A percentile compares a stretch with the other conserved stretches of the same genome.
Conservation (phyloP, 2,329 filamentous ascomycete genomes). For the Hypomyces perniciosus region DNA sequence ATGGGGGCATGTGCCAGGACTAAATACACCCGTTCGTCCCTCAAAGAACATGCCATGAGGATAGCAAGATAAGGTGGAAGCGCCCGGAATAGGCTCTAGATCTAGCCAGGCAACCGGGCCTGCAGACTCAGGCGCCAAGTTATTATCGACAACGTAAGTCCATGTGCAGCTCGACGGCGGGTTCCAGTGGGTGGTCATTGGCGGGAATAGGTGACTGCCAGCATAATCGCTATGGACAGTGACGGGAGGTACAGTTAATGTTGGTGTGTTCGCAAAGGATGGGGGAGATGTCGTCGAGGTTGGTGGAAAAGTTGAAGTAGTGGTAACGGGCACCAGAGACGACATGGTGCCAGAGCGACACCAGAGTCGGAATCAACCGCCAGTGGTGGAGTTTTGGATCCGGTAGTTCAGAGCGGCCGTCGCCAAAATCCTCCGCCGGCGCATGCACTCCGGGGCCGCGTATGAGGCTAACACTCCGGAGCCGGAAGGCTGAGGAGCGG, state of each 20-base stretch:
- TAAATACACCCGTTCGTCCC: slow-evolving; percentile 33
- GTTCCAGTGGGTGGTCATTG: slow-evolving; percentile 34
- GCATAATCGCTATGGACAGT: slow-evolving; percentile 10
- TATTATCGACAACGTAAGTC: slow-evolving; percentile 30
- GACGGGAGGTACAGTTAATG: slow-evolving; percentile 9
- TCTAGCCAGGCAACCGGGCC: slow-evolving; percentile 33
- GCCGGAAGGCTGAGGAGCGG: too few relatives aligned
- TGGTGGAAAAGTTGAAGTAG: slow-evolving; percentile 1
- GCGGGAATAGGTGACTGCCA: slow-evolving; percentile 22
- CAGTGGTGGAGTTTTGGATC: neutral
- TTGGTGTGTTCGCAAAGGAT: slow-evolving; percentile 1
- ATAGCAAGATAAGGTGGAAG: slow-evolving; percentile 35
- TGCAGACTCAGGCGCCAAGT: slow-evolving; percentile 17
- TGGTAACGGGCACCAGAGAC: slow-evolving; percentile 1
- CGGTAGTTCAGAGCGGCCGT: too few relatives aligned
- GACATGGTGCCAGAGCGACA: slow-evolving; percentile 10
- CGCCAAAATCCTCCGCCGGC: too few relatives aligned
- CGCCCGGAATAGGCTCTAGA: slow-evolving; percentile 29
- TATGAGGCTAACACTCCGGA: too few relatives aligned
- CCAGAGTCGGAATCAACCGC: neutral
- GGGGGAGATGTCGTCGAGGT: slow-evolving; percentile 1
- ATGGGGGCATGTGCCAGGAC: slow-evolving; percentile 34
- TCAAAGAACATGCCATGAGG: slow-evolving; percentile 34
- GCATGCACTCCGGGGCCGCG: too few relatives aligned
- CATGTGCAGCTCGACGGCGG: slow-evolving; percentile 32